These are phyloP conservation scores for Neophaeococcomyces aloes DNA, from an alignment of 2,329 filamentous ascomycete species.

Conservation along the genomic window DNA sequence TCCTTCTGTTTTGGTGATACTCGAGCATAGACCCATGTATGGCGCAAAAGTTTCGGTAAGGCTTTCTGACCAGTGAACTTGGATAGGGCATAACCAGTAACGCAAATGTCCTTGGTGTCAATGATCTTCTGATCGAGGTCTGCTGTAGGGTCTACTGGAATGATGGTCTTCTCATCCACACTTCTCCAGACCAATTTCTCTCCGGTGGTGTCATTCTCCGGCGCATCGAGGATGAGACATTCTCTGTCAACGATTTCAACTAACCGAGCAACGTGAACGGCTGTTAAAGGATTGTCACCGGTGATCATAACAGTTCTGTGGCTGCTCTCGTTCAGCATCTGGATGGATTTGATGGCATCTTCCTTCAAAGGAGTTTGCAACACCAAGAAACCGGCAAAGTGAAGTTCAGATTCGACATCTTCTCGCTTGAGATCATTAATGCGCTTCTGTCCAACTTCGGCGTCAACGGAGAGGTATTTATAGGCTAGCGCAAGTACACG, in stretches of 20 bases:
- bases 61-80: constrained; percentile 77
- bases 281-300: constrained; percentile 92
- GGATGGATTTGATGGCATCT: constrained; percentile 84
- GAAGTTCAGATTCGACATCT: constrained; percentile 71
- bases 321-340: constrained; percentile 97
- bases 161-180: constrained; percentile 78
- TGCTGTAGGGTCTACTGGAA: constrained; percentile 73
- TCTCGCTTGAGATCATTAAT: constrained; percentile 95
- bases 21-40: constrained; percentile 96
- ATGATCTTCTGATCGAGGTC: constrained; percentile 73
- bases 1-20: constrained; percentile 99
- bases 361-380: constrained; percentile 93
- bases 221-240: constrained; percentile 85
- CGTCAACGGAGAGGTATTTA: constrained; percentile 74
- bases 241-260: constrained; percentile 97
- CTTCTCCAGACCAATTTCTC: constrained; percentile 86
- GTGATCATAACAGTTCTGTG: constrained; percentile 99
- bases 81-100: constrained; percentile 85
- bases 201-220: constrained; percentile 74
- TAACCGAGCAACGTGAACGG: constrained; percentile 86
- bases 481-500: constrained; percentile 89
- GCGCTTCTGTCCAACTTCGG: constrained; percentile 68
- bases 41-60: constrained; percentile 65
- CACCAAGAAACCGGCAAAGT: constrained; percentile 90
- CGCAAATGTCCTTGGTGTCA: constrained; percentile 78